These are phyloP conservation scores for Elsinoe perseae DNA, from an alignment of 2,329 filamentous ascomycete genomes.

Conservation along the genomic window DNA sequence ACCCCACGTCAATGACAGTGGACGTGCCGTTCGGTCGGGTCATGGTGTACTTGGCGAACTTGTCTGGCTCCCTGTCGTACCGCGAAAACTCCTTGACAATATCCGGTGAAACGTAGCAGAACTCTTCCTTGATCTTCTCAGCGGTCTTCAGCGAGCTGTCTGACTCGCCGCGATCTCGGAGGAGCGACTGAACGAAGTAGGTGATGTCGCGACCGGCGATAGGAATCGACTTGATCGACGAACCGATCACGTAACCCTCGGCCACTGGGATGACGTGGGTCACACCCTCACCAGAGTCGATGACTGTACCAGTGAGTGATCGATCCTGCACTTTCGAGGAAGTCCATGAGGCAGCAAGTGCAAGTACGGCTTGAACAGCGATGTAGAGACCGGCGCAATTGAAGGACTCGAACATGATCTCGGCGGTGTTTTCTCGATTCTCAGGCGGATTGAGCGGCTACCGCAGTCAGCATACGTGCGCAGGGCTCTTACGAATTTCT, in stretches of 20 bases:
- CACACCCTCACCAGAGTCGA: constrained; percentile 97
- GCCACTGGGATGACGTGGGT: constrained; percentile 98
- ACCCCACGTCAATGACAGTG: constrained; percentile 84
- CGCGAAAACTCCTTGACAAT: constrained; percentile 97
- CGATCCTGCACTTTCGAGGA: constrained; percentile 96
- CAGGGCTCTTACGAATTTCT: constrained; percentile 28
- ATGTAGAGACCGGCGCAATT: constrained; percentile 99
- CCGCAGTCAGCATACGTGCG: not conserved
- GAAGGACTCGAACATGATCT: constrained; percentile 99
- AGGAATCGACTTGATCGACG: constrained; percentile 97
- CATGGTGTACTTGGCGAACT: constrained; percentile 85
- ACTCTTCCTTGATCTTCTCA: constrained; percentile 96
- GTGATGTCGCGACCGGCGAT: constrained; percentile 97
- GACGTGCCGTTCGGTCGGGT: constrained; percentile 77
- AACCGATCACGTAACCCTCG: constrained; percentile 97
- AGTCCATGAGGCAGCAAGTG: constrained; percentile 95
- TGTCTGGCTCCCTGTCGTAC: constrained; percentile 82
- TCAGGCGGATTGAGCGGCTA: constrained; percentile 95
- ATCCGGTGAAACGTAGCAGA: constrained; percentile 96
- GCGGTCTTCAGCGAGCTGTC: constrained; percentile 96
- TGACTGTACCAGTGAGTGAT: constrained; percentile 92
- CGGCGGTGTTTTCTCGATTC: constrained; percentile 97
- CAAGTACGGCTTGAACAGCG: constrained; percentile 93
- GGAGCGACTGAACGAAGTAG: constrained; percentile 93
- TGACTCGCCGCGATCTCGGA: constrained; percentile 91